Conservation (phyloP, 169 alveolate species). For the Eimeria falciformis region DNA sequence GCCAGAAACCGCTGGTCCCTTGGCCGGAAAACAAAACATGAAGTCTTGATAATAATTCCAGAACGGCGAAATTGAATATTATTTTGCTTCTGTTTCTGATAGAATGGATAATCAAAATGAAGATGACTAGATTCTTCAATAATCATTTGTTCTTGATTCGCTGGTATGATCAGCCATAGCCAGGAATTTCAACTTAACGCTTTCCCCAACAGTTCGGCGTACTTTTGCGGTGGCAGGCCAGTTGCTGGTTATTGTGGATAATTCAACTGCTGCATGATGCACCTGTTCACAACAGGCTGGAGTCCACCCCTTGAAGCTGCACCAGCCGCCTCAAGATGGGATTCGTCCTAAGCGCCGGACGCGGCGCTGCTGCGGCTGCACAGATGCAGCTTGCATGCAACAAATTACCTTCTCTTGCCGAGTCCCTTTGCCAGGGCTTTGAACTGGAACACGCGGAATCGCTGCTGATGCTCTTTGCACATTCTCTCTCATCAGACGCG, state of each 20-base stretch:
- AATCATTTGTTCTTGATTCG: too few species aligned
- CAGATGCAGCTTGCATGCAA: not conserved
- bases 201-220: too few species aligned
- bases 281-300: too few species aligned
- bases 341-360: constrained; percentile 45
- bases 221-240: too few species aligned
- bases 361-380: constrained; percentile 33
- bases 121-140: too few species aligned
- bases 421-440: not conserved
- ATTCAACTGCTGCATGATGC: too few species aligned
- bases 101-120: too few species aligned
- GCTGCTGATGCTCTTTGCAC: not conserved
- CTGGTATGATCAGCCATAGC: too few species aligned
- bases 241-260: too few species aligned
- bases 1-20: constrained; percentile 25
- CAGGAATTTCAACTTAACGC: too few species aligned
- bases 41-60: not conserved
- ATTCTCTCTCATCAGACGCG: constrained; percentile 21
- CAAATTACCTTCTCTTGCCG: not conserved
- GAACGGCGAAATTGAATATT: not conserved
- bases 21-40: not conserved
- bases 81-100: too few species aligned
- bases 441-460: not conserved
- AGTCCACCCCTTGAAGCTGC: constrained; percentile 10
- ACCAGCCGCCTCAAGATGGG: constrained; percentile 39